phyloP scores from a whole-genome alignment of 2,329 filamentous ascomycete species.

The Penicillium glabrum region DNA sequence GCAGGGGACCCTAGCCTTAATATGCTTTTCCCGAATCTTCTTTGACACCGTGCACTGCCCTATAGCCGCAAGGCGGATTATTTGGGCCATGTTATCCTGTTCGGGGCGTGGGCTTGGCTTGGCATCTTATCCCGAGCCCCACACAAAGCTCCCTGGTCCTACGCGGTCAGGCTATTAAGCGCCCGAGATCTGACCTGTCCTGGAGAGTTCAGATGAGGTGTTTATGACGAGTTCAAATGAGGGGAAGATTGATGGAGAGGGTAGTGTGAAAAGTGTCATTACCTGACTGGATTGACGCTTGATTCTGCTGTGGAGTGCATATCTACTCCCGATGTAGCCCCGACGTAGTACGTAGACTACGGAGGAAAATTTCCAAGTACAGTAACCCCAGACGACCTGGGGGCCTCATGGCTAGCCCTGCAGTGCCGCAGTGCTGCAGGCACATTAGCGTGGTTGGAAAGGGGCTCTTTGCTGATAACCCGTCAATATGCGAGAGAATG shows the following conservation, averaged over 20 bases:
- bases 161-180: background rate
- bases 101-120: background rate
- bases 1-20: background rate
- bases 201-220: background rate
- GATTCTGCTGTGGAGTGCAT: background rate
- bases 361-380: background rate
- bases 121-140: background rate
- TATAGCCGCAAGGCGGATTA: slow-evolving; percentile 1
- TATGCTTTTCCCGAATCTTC: slow-evolving; percentile 12
- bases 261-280: background rate
- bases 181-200: background rate
- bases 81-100: background rate
- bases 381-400: background rate
- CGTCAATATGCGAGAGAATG: background rate
- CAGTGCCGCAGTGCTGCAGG: background rate
- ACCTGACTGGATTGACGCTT: too few species aligned
- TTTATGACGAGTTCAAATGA: background rate
- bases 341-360: background rate
- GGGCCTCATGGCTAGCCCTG: background rate
- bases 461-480: background rate
- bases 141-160: background rate
- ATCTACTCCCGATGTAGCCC: background rate
- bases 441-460: background rate
- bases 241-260: background rate
- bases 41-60: background rate